Evolutionary conservation across 768 basidiomycete genomes (phyloP).

Genomic region (Phylloporus sp.): DNA sequence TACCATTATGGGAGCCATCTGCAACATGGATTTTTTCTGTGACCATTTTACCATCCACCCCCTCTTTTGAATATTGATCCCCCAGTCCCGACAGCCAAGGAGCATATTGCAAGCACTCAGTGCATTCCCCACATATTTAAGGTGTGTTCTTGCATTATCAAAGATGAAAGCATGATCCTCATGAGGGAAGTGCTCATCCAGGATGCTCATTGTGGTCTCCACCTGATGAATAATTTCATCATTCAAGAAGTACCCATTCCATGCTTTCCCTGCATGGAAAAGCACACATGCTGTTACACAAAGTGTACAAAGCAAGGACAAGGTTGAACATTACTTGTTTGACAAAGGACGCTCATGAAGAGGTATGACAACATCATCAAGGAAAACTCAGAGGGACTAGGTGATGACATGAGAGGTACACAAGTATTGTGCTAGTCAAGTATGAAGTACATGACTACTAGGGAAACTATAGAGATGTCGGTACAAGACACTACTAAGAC

Average conservation of each 20-base stretch:
- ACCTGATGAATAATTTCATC: slow-evolving; percentile 17
- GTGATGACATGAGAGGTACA: too few relatives aligned
- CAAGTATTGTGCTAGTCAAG: too few relatives aligned
- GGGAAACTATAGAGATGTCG: too few relatives aligned
- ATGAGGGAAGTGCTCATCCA: slow-evolving; percentile 16
- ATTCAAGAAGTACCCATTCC: not conserved
- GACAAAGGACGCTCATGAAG: too few relatives aligned
- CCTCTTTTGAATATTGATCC: not conserved
- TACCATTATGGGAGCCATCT: slow-evolving; percentile 19
- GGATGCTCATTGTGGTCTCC: slow-evolving; percentile 16
- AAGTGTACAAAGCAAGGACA: too few relatives aligned
- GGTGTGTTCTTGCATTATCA: slow-evolving; percentile 27
- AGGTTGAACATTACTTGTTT: too few relatives aligned
- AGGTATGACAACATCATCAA: too few relatives aligned
- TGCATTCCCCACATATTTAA: slow-evolving; percentile 20
- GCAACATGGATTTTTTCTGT: slow-evolving; percentile 3
- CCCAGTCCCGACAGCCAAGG: slow-evolving; percentile 7
- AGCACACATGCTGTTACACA: too few relatives aligned
- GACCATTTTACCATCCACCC: slow-evolving; percentile 10
- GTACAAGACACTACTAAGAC: too few relatives aligned
- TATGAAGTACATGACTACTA: too few relatives aligned
- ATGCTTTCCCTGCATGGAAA: not conserved
- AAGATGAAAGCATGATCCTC: slow-evolving; percentile 17
- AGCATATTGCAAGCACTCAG: slow-evolving; percentile 24
- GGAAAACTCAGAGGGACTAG: too few relatives aligned